These are phyloP conservation scores for Claviceps quebecensis DNA, from an alignment of 2,329 filamentous ascomycete species.

Conservation along the genomic window DNA sequence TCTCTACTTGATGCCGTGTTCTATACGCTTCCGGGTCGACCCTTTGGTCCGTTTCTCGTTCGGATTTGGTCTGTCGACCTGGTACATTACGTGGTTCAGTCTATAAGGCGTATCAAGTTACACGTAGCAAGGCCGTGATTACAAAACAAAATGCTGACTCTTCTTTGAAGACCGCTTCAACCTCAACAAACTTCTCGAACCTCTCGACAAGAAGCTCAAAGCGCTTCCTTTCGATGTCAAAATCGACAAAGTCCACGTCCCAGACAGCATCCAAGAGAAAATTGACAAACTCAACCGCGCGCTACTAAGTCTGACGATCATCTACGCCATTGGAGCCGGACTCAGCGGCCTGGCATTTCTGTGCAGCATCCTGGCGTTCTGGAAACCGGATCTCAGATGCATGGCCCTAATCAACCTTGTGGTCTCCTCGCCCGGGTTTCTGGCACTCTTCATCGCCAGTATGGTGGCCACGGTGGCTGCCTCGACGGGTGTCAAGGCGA, in stretches of 20 bases:
- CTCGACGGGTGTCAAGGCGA: slow-evolving; percentile 24
- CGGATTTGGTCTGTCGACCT: too few species aligned
- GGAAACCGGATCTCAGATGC: slow-evolving; percentile 15
- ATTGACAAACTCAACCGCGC: slow-evolving; percentile 34
- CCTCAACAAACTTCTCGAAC: slow-evolving; percentile 29
- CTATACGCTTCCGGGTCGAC: too few species aligned
- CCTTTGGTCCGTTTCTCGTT: too few species aligned
- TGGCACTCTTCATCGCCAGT: slow-evolving; percentile 27
- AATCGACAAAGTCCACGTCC: slow-evolving; percentile 31
- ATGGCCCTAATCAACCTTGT: slow-evolving; percentile 23
- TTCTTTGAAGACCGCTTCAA: slow-evolving; percentile 25
- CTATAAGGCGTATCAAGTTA: too few species aligned
- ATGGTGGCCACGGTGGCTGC: slow-evolving; percentile 28
- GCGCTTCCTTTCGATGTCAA: slow-evolving; percentile 30
- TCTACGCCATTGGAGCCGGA: slow-evolving; percentile 31
- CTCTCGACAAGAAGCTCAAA: slow-evolving; percentile 31
- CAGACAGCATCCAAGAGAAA: slow-evolving; percentile 29
- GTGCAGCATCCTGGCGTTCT: slow-evolving; percentile 20
- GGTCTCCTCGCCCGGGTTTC: slow-evolving; percentile 21
- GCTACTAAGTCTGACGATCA: slow-evolving; percentile 33
- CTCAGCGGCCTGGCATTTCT: slow-evolving; percentile 31
- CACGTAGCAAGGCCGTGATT: too few species aligned
- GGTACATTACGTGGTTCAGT: too few species aligned
- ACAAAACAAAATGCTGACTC: neutral
- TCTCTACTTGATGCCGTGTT: neutral